Base-by-base conservation (phyloP, 441 rosid species). In the Bocquillonia castaneifolia region DNA sequence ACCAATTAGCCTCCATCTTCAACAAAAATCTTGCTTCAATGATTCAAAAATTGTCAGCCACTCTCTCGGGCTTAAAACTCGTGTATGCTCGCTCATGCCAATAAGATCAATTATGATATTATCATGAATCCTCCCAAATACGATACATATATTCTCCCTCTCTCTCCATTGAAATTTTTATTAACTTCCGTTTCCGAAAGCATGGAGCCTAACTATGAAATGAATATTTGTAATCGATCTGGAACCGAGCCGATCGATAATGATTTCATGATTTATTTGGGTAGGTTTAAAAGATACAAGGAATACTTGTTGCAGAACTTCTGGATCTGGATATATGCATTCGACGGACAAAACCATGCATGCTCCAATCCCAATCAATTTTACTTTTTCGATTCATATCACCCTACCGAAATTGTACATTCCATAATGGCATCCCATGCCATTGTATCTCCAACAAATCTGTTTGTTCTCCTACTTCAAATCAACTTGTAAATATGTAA, bases 251-350 rank as follows among this genome's bases (percentile, higher is more conserved):
- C n/a, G n/a, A n/a, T n/a, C n/a, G n/a, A n/a, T n/a, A n/a, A n/a
- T n/a, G n/a, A n/a, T n/a, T n/a, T n/a, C n/a, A n/a, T 3, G 10
- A 18, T 10, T 42, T 1, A n/a, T 44, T 25, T n/a, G 0, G 0
- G 36, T 68, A 81, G 85, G 85, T 1, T 68, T 77, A 3, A 12
- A 1, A 32, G 83, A 83, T 45, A 10, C 79, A n/a, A 76, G 70
- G 39, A 80, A 83, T 70, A 77, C 85, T 6, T 81, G 87, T 39
- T 83, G 90, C 71, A 59, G 0, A 6, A 69, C 86, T 0, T 83
- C 80, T 85, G 70, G 42, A 9, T 76, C 83, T 42, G 88, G 90
- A n/a, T n/a, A n/a, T n/a, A n/a, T n/a, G n/a, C n/a, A n/a, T n/a
- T n/a, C n/a, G n/a, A n/a, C n/a, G n/a, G n/a, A n/a, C n/a, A n/a